Evolutionary conservation across 1,284 basidiomycete genomes (phyloP), one percentile per base, ranked within the genome.

Genomic region (Ganoderma boninense): DNA sequence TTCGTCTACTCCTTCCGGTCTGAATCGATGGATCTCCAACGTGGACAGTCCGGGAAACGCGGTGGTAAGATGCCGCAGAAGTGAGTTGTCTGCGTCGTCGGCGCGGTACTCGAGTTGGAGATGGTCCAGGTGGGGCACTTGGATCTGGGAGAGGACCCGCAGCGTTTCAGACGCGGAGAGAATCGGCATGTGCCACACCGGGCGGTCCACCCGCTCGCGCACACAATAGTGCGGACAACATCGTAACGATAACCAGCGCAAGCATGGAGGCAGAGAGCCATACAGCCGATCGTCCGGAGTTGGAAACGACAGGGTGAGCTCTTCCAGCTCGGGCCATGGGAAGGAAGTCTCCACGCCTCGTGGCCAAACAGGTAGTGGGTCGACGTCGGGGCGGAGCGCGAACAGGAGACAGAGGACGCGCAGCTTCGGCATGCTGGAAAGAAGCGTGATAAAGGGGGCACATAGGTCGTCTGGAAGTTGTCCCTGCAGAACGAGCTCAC

Each of bases 321-420:
- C 18, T 16, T 60, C 54, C 1, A 66, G 65, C 18, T 66, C 65
- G 6, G 65, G 65, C 65, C 65, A 66, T 4, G 65, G 65, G 38
- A 44, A 66, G 35, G 46, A 35, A 4, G 29, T 35, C 0, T 40
- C 18, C 42, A 60, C 2, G 11, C n/a, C 26, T 20, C 10, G 23
- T 7, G 65, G 57, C 65, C 65, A 66, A 2, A 66, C 10, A 14
- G 57, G 42, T n/a, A 26, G 65, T 8, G 5, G 29, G 2, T 56
- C 26, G 54, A 56, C 54, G 29, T 20, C 29, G 23, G 0, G 7
- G 7, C 29, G 54, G 2, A 56, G 29, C 5, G 62, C 23, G 42
- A 63, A 32, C 43, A 18, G 29, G 16, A 63, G 44, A 44, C 16
- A 6, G 7, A 63, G 26, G 2, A 46, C 20, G 23, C 43, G 62